phyloP scores from a whole-genome alignment of 495 filamentous ascomycete species.

The Xeromyces bisporus region DNA sequence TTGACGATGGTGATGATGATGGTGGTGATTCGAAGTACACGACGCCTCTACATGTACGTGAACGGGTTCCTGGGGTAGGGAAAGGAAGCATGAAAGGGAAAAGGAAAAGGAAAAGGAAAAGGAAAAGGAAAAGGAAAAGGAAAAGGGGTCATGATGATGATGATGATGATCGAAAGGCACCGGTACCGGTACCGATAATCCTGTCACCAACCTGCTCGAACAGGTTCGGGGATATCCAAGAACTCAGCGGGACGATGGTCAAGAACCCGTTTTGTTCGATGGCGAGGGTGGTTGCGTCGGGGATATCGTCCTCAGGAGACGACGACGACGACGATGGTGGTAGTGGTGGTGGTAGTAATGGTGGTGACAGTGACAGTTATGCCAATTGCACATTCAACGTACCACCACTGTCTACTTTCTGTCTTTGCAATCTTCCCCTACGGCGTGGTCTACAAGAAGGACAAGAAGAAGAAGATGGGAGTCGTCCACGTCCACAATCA shows the following conservation, averaged over 20 bases:
- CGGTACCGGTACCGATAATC: too few species aligned
- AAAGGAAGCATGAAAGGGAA: conserved; percentile 7
- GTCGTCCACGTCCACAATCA: too few species aligned
- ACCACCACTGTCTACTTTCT: conserved; percentile 36
- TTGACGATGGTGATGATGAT: conserved; percentile 2
- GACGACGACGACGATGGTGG: too few species aligned
- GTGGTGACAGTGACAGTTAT: conserved; percentile 5
- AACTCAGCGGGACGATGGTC: conserved; percentile 16
- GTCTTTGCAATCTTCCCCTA: conserved; percentile 24
- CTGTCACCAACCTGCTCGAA: conserved; percentile 18
- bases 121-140: conserved; percentile 7
- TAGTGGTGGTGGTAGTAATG: too few species aligned
- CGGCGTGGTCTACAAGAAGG: conserved; percentile 5
- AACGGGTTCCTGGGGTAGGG: too few species aligned
- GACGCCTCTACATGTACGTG: too few species aligned
- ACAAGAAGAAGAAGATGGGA: too few species aligned
- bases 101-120: conserved; percentile 5
- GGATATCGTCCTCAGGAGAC: too few species aligned
- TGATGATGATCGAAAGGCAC: not conserved
- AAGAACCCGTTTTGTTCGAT: conserved; percentile 18
- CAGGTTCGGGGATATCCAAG: conserved; percentile 11
- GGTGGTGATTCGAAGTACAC: conserved; percentile 1
- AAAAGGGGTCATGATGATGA: not conserved
- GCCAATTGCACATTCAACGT: conserved; percentile 19
- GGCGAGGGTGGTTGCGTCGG: conserved; percentile 10